Base-by-base conservation (phyloP, 768 basidiomycete genomes). In the Auriculariales sp. region DNA sequence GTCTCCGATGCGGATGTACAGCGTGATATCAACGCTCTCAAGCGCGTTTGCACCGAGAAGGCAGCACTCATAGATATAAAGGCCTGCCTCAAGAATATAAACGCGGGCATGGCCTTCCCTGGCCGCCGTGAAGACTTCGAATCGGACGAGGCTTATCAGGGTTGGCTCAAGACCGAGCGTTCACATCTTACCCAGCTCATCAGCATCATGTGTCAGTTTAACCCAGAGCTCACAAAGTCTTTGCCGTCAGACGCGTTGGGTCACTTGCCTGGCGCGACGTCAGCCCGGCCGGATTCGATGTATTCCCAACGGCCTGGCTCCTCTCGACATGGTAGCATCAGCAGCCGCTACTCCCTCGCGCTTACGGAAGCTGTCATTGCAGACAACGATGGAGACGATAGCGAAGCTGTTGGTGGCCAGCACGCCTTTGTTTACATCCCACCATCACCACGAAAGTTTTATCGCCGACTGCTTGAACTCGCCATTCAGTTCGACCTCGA, bases 341-440 rank as follows among this genome's bases (percentile, higher is more conserved):
- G 81, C 62, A 85, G 79, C 60, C 72, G 84, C 46, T 71, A 74
- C 39, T 88, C 86, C 7, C 55, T 54, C 44, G 52, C 56, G 48
- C 51, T 12, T 73, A 71, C 42, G 59, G 57, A 49, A 64, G 62
- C 34, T 54, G 56, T 28, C 55, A 56, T 45, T 60, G 52, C 28
- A 52, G 55, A n/a, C 64, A 67, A 46, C 17, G 56, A 70, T 5
- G 73, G 73, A 4, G 76, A 64, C 9, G 83, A 85, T 54, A 84
- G 85, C 10, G 81, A 85, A 44, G 39, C 22, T 25, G 69, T 85
- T 35, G 75, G 73, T 29, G 76, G 77, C 39, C 83, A 83, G 25
- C 79, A 82, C 55, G 70, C 82, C 57, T 95, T 92, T 69, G 88
- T 86, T 0, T 95, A 77, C 61, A 90, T 98, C 53, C 93, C 93